Conservation (phyloP, 805 yeast genomes). For the Lachancea kluyveri region DNA sequence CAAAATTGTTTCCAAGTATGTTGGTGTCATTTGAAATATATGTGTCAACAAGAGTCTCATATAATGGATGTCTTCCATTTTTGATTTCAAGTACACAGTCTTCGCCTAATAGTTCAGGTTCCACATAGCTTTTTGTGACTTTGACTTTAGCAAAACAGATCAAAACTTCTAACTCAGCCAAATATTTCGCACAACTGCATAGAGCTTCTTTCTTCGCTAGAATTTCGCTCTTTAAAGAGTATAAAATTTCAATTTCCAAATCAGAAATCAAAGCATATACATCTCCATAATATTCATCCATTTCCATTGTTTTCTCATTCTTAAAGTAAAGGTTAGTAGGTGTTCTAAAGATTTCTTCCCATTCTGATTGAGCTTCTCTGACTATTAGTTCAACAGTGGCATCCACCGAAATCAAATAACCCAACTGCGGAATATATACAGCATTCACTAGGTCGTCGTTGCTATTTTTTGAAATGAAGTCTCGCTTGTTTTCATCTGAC, state of each 20-base stretch:
- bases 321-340: constrained; percentile 34
- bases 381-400: constrained; percentile 3
- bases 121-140: constrained; percentile 19
- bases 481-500: constrained; percentile 15
- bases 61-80: constrained; percentile 43
- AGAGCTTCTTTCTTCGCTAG: constrained; percentile 12
- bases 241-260: constrained; percentile 36
- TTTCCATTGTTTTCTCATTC: constrained; percentile 21
- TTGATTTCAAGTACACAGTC: constrained; percentile 27
- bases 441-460: constrained; percentile 25
- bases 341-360: constrained; percentile 37
- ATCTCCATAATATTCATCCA: constrained; percentile 39
- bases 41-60: constrained; percentile 34
- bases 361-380: constrained; percentile 10
- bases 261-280: constrained; percentile 36
- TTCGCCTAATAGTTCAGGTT: constrained; percentile 29
- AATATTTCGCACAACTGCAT: constrained; percentile 11
- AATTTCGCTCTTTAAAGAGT: constrained; percentile 26
- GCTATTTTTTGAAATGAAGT: constrained; percentile 2
- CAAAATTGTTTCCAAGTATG: constrained; percentile 20
- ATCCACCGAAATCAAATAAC: constrained; percentile 33
- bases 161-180: constrained; percentile 36
- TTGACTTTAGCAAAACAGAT: constrained; percentile 32
- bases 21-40: constrained; percentile 40
- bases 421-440: constrained; percentile 42